These are phyloP conservation scores for Trichocladium uniseriatum DNA, from an alignment of 495 filamentous ascomycete species.

Conservation along the genomic window DNA sequence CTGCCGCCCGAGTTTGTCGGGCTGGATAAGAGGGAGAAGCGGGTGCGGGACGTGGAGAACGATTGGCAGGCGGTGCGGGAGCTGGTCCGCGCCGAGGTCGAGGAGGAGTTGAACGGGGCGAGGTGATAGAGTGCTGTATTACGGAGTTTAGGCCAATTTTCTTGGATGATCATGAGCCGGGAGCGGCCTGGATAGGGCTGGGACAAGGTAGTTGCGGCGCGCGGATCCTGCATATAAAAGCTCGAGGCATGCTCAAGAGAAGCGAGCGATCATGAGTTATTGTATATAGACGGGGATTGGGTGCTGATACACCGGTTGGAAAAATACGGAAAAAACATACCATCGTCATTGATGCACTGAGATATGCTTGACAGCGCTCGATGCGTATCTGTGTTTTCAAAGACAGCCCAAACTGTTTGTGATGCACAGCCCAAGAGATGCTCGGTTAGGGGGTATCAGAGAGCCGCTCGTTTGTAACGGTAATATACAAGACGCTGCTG, in stretches of 20 bases:
- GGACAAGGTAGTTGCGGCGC: background rate
- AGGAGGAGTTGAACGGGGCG: conserved; percentile 36
- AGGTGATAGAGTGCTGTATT: background rate
- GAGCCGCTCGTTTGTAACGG: background rate
- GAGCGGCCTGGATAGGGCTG: too few relatives aligned
- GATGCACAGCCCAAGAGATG: too few relatives aligned
- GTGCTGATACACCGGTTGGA: too few relatives aligned
- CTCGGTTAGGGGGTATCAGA: background rate
- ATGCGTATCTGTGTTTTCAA: background rate
- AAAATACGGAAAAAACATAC: too few relatives aligned
- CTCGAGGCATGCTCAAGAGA: too few relatives aligned
- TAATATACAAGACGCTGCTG: background rate
- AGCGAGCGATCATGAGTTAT: too few relatives aligned
- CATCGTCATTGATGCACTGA: too few relatives aligned
- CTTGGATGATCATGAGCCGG: background rate
- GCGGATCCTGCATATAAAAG: background rate
- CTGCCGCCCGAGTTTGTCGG: conserved; percentile 71
- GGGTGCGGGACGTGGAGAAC: conserved; percentile 46
- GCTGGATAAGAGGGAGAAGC: conserved; percentile 54
- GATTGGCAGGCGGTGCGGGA: conserved; percentile 44
- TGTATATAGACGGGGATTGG: too few relatives aligned
- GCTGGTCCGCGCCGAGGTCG: conserved; percentile 40
- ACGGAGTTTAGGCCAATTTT: background rate
- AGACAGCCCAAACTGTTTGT: too few relatives aligned
- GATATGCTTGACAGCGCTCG: too few relatives aligned